Conservation (phyloP, 75 land plant genomes). For the Selaginella tamariscina region DNA sequence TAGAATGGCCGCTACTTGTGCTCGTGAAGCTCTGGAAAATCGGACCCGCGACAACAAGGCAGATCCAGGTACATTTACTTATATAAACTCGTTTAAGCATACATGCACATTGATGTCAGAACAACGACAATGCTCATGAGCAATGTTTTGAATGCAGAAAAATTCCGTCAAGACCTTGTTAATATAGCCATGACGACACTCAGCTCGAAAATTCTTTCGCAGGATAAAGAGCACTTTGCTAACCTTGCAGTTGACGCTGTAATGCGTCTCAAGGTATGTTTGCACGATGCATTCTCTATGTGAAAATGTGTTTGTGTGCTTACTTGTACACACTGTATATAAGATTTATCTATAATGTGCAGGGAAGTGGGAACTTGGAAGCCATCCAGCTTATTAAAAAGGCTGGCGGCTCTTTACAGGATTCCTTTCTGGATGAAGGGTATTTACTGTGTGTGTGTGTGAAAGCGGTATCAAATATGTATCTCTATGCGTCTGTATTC, state of each 20-base stretch:
- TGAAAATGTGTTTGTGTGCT: background rate
- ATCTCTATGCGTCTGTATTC: no score
- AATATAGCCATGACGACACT: conserved; percentile 97
- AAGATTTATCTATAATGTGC: conserved; percentile 4
- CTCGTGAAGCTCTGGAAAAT: conserved; percentile 50
- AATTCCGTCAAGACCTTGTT: conserved; percentile 60
- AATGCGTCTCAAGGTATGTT: conserved; percentile 59
- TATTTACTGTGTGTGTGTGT: no score
- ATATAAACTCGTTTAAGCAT: no score
- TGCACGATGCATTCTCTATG: background rate
- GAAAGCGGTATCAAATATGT: no score
- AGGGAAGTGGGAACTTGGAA: conserved; percentile 94
- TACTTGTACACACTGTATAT: background rate
- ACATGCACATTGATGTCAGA: no score
- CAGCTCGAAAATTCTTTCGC: conserved; percentile 93
- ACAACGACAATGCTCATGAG: background rate
- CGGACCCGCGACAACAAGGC: conserved; percentile 56
- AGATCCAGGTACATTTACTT: conserved; percentile 64
- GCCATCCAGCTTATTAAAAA: conserved; percentile 94
- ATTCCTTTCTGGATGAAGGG: conserved; percentile 98
- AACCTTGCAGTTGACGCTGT: conserved; percentile 87
- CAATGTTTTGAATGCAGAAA: conserved; percentile 39
- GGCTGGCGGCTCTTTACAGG: conserved; percentile 82
- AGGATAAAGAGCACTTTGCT: conserved; percentile 90
- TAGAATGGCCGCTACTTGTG: conserved; percentile 91